Percentiles rank a stretch among this genome's conserved stretches.
phyloP scores from a whole-genome alignment of 2,329 filamentous ascomycete species.

The Arthroderma sp. region DNA sequence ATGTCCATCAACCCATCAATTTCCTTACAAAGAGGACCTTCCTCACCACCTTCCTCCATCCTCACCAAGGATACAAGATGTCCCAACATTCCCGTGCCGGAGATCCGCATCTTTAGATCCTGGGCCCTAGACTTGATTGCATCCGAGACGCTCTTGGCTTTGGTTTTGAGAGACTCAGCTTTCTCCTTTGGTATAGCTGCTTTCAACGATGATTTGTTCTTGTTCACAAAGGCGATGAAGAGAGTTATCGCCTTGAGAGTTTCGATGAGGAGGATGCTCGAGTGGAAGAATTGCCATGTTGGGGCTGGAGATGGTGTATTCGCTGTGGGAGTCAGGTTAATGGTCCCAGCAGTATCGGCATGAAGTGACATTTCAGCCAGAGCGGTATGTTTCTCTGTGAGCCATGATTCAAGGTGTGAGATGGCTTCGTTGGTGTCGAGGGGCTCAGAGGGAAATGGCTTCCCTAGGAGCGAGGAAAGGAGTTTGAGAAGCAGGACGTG shows the following conservation, averaged over 20 bases:
- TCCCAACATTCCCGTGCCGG: constrained; percentile 29
- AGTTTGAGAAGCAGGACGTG: constrained; percentile 22
- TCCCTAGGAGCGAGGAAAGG: constrained; percentile 9
- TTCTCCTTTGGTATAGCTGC: constrained; percentile 22
- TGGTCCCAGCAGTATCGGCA: constrained; percentile 2
- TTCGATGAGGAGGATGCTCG: constrained; percentile 26
- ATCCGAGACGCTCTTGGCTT: constrained; percentile 20
- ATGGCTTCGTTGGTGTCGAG: constrained; percentile 1
- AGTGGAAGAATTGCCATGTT: constrained; percentile 31
- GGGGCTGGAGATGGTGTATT: constrained; percentile 20
- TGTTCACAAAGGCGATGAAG: constrained; percentile 19
- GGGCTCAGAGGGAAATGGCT: not conserved
- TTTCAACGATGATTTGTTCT: constrained; percentile 12
- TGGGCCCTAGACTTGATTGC: constrained; percentile 23
- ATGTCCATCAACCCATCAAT: constrained; percentile 25
- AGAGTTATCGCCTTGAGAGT: constrained; percentile 27
- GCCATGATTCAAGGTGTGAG: constrained; percentile 8
- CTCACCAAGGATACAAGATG: constrained; percentile 26
- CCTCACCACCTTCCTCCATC: not conserved
- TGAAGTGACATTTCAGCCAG: not conserved
- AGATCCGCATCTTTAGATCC: constrained; percentile 25
- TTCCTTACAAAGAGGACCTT: constrained; percentile 16
- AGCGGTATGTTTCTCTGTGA: constrained; percentile 4
- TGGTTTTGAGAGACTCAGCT: constrained; percentile 17
- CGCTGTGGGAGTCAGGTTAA: constrained; percentile 8